A percentile compares a stretch with the other conserved stretches of the same genome.
Conservation (phyloP, 2,329 filamentous ascomycete species). For the Aspergillus pseudoterreus region DNA sequence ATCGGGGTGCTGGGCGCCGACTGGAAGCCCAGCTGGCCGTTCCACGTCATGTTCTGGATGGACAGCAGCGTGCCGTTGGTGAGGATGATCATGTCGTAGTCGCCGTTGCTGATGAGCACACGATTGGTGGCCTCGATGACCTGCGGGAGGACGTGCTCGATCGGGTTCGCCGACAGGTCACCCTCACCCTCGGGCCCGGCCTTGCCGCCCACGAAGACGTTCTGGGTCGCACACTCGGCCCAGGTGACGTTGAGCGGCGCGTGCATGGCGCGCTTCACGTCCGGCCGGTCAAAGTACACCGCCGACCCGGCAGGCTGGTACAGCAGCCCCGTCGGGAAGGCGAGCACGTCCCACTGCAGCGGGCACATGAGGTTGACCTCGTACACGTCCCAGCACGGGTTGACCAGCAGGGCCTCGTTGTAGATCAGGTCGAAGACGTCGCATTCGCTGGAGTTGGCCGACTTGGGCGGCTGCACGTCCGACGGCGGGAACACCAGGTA, state of each 20-base stretch:
- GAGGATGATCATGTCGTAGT: constrained; percentile 67
- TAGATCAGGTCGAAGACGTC: constrained; percentile 56
- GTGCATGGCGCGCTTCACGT: constrained; percentile 67
- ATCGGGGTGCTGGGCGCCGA: constrained; percentile 54
- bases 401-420: constrained; percentile 53
- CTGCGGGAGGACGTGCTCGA: constrained; percentile 47
- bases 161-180: constrained; percentile 48
- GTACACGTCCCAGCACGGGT: constrained; percentile 80
- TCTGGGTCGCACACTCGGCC: constrained; percentile 32
- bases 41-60: constrained; percentile 83
- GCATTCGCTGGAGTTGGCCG: constrained; percentile 51
- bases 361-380: constrained; percentile 71
- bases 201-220: constrained; percentile 44
- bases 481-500: constrained; percentile 52
- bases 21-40: constrained; percentile 69
- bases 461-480: constrained; percentile 55
- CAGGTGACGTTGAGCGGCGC: constrained; percentile 38
- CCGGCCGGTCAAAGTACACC: constrained; percentile 68
- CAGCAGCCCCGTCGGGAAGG: constrained; percentile 50
- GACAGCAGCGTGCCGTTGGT: constrained; percentile 67
- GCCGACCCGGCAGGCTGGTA: constrained; percentile 61
- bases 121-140: constrained; percentile 57
- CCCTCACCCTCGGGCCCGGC: constrained; percentile 35
- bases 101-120: constrained; percentile 71
- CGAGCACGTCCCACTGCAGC: constrained; percentile 63